Percentiles rank a stretch among this genome's conserved stretches.
Conservation (phyloP, 169 alveolate species). For the Plasmodium ovale region DNA sequence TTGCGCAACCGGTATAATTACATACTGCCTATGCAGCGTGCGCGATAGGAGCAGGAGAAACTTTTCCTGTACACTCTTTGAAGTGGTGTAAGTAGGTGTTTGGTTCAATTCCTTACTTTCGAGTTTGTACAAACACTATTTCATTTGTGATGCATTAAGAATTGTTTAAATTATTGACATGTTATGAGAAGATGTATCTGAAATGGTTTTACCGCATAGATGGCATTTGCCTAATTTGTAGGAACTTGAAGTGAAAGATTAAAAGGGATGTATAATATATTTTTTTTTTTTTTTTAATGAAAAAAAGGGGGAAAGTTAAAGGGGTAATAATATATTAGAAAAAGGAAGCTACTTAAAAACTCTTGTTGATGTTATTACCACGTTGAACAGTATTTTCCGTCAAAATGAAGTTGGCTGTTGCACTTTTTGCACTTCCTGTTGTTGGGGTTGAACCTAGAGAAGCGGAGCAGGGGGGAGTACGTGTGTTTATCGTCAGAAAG, state of each 20-base stretch:
- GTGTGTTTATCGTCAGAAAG: not conserved
- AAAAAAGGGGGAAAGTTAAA: not conserved
- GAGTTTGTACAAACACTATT: too few relatives aligned
- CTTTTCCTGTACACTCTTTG: too few relatives aligned
- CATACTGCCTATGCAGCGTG: too few relatives aligned
- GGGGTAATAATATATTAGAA: not conserved
- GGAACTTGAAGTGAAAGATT: constrained; percentile 66
- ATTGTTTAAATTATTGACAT: constrained; percentile 81
- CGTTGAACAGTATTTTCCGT: constrained; percentile 84
- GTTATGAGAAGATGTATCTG: constrained; percentile 82
- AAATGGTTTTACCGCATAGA: constrained; percentile 86
- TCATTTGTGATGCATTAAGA: too few relatives aligned
- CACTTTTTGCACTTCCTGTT: constrained; percentile 85
- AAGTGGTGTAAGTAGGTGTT: too few relatives aligned
- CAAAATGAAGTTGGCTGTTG: constrained; percentile 82
- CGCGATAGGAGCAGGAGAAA: too few relatives aligned
- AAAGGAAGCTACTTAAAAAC: too few relatives aligned
- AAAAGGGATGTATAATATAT: not conserved
- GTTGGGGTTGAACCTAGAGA: constrained; percentile 78
- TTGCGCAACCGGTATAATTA: too few relatives aligned
- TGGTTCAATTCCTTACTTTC: too few relatives aligned
- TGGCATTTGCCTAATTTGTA: constrained; percentile 85
- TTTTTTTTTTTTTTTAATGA: not conserved
- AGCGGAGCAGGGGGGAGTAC: not conserved
- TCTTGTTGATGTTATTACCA: constrained; percentile 76